Conservation (phyloP, 345 rosid species). For the Eucalyptus grandis region DNA sequence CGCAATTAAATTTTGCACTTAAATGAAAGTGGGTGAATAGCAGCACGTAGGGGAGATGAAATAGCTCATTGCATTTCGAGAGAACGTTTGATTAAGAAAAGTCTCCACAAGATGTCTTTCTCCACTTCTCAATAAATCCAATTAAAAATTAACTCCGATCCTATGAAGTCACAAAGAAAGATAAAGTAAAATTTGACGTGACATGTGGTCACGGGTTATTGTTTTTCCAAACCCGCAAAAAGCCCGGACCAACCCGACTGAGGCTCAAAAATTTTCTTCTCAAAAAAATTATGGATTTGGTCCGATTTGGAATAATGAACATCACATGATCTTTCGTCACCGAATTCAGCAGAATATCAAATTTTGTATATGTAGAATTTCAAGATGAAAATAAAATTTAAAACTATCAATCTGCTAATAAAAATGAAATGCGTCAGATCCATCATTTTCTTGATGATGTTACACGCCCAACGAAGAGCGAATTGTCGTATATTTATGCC, state of each 20-base stretch:
- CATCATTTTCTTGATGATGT: not conserved
- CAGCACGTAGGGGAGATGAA: not conserved
- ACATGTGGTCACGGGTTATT: not conserved
- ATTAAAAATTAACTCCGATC: not conserved
- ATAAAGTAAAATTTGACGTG: not conserved
- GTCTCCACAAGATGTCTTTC: not conserved
- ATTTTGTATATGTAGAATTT: not conserved
- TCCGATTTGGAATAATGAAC: not conserved
- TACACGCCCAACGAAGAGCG: not conserved
- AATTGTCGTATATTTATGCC: not conserved
- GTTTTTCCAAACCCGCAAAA: not conserved
- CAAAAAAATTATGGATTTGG: not conserved
- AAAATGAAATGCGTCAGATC: not conserved
- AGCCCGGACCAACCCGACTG: fast-evolving
- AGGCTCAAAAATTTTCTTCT: not conserved
- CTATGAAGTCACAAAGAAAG: not conserved
- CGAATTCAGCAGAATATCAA: not conserved
- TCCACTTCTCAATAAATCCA: fast-evolving
- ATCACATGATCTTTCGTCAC: not conserved
- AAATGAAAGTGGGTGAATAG: not conserved
- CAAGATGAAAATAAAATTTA: not conserved
- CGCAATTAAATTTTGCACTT: not conserved
- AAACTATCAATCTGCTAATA: not conserved
- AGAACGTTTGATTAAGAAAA: not conserved
- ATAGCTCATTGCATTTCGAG: not conserved